A percentile compares a stretch with the other conserved stretches of the same genome.
phyloP scores from a whole-genome alignment of 2,329 filamentous ascomycete genomes.

The Polytolypa hystricis region DNA sequence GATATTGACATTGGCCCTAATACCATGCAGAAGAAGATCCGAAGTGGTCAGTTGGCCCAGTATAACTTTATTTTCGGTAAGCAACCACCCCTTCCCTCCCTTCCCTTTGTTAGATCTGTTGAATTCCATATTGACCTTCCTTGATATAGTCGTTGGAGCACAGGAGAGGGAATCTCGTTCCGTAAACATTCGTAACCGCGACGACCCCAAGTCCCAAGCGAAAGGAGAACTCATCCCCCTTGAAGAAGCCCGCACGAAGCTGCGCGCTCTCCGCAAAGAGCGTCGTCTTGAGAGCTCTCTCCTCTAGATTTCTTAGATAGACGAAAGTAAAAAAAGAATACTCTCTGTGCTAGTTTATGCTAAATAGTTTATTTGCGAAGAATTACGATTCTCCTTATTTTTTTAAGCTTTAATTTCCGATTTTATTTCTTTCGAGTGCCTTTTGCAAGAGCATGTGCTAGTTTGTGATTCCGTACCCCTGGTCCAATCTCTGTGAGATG shows the following conservation, averaged over 20 bases:
- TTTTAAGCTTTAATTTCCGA: too few species aligned
- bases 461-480: too few species aligned
- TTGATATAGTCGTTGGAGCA: constrained; percentile 45
- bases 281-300: constrained; percentile 32
- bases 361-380: too few species aligned
- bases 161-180: constrained; percentile 48
- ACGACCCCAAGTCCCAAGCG: constrained; percentile 51
- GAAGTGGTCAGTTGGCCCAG: constrained; percentile 37
- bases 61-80: constrained; percentile 43
- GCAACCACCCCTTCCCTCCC: constrained; percentile 10
- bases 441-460: too few species aligned
- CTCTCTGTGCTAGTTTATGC: too few species aligned
- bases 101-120: background rate
- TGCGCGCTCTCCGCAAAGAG: constrained; percentile 37
- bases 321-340: too few species aligned
- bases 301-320: too few species aligned
- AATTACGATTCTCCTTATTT: too few species aligned
- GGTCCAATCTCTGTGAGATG: too few species aligned
- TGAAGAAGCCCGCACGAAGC: constrained; percentile 46
- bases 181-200: constrained; percentile 55
- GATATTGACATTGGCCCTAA: constrained; percentile 40
- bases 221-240: constrained; percentile 51
- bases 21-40: constrained; percentile 42
- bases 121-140: constrained; percentile 11
- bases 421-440: too few species aligned